These are phyloP conservation scores for Phycomyces blakesleeanus DNA, from an alignment of 192 early-diverging fungal genomes.

Conservation along the genomic window DNA sequence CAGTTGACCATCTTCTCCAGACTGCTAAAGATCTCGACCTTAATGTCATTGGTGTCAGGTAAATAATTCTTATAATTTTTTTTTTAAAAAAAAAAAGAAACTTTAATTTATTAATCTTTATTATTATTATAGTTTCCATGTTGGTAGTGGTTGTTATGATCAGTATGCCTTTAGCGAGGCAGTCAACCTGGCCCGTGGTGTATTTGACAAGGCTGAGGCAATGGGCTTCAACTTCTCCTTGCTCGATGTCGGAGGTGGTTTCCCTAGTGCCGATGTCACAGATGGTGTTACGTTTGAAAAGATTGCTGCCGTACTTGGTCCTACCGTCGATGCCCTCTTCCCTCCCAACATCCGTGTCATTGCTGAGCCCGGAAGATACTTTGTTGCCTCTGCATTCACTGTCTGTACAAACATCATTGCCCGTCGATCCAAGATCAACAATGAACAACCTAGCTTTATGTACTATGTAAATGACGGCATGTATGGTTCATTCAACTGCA, in stretches of 20 bases:
- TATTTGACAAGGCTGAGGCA: conserved; percentile 82
- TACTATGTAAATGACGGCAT: conserved; percentile 99
- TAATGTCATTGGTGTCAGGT: conserved; percentile 81
- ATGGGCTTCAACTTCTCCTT: conserved; percentile 73
- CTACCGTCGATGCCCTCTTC: conserved; percentile 77
- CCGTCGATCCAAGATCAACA: conserved; percentile 59
- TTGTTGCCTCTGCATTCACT: conserved; percentile 89
- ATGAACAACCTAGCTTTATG: conserved; percentile 43
- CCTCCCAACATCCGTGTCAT: conserved; percentile 87
- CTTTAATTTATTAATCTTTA: not conserved
- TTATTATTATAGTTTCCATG: conserved; percentile 75
- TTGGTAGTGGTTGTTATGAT: conserved; percentile 92
- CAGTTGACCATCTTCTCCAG: conserved; percentile 62
- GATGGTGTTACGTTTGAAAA: conserved; percentile 81
- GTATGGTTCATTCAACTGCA: conserved; percentile 98
- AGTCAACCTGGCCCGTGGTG: conserved; percentile 74
- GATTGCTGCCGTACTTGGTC: conserved; percentile 72
- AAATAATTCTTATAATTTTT: not conserved
- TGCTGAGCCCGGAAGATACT: conserved; percentile 98
- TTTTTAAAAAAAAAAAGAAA: not conserved
- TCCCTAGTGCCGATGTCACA: conserved; percentile 76
- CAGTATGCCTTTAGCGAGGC: conserved; percentile 88
- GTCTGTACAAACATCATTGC: conserved; percentile 92
- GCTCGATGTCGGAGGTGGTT: conserved; percentile 92
- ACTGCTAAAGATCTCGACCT: conserved; percentile 77